Conservation (phyloP, 768 basidiomycete genomes). For the Tulasnella sp. region DNA sequence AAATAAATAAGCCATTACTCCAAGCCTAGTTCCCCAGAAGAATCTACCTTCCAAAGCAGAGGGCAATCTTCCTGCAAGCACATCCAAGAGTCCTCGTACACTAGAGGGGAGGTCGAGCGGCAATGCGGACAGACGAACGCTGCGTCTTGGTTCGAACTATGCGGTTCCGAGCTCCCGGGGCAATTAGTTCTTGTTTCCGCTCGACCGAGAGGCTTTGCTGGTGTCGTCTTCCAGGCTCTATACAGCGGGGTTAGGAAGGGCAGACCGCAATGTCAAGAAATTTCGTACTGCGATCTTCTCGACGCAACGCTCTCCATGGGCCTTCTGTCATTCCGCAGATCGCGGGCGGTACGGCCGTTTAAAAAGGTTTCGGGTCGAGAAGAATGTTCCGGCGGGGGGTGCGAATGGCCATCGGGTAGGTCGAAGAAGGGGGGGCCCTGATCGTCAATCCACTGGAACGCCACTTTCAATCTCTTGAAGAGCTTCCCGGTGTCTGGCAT, state of each 20-base stretch:
- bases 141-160: background rate
- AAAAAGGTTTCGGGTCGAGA: background rate
- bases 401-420: background rate
- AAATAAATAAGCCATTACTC: conserved; percentile 53
- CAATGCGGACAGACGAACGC: conserved; percentile 45
- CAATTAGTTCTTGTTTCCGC: background rate
- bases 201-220: background rate
- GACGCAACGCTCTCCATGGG: background rate
- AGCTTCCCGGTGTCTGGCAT: background rate
- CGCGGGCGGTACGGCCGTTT: background rate
- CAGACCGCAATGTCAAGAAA: background rate
- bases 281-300: background rate
- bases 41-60: conserved; percentile 27
- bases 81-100: conserved; percentile 57
- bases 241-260: background rate
- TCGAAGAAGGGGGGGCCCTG: conserved; percentile 60
- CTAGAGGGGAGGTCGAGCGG: conserved; percentile 42
- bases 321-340: background rate
- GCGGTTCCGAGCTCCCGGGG: background rate
- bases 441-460: conserved; percentile 75
- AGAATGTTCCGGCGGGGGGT: background rate
- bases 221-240: background rate
- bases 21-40: conserved; percentile 42
- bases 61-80: conserved; percentile 51
- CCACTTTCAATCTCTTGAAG: conserved; percentile 73